These are phyloP conservation scores for Suhomyces atakaporum DNA, from an alignment of 1,139 yeast species.

Conservation along the genomic window DNA sequence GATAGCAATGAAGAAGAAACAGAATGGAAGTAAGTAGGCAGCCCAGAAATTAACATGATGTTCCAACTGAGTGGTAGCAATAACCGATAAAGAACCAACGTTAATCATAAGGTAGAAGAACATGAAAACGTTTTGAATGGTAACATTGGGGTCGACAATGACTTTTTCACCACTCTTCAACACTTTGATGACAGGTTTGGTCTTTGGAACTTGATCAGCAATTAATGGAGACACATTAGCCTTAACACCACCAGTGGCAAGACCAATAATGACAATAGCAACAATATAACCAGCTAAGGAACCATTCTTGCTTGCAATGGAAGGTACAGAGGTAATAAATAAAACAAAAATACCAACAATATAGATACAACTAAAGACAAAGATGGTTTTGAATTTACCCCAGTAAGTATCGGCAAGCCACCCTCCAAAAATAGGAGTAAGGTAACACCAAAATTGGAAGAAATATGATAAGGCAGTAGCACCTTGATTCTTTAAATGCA, in stretches of 20 bases:
- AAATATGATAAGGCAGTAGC: slow-evolving; percentile 26
- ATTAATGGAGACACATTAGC: slow-evolving; percentile 24
- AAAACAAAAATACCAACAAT: slow-evolving; percentile 62
- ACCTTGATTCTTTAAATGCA: slow-evolving; percentile 59
- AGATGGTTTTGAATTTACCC: slow-evolving; percentile 24
- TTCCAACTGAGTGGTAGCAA: slow-evolving; percentile 47
- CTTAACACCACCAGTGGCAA: slow-evolving; percentile 52
- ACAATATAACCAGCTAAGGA: slow-evolving; percentile 54
- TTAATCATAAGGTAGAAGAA: slow-evolving; percentile 47
- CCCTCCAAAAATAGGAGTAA: slow-evolving; percentile 26
- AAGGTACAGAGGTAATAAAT: slow-evolving; percentile 72
- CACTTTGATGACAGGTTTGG: slow-evolving; percentile 36
- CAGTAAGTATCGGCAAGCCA: slow-evolving; percentile 25
- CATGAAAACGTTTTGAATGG: slow-evolving; percentile 46
- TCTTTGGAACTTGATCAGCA: slow-evolving; percentile 30
- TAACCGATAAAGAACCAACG: slow-evolving; percentile 42
- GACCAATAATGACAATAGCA: slow-evolving; percentile 65
- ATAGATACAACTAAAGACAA: slow-evolving; percentile 59
- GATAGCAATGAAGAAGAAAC: slow-evolving; percentile 21
- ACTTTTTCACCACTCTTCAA: slow-evolving; percentile 42
- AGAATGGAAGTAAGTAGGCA: slow-evolving; percentile 31
- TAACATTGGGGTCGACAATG: slow-evolving; percentile 42
- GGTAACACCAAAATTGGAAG: slow-evolving; percentile 27
- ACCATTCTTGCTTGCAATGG: slow-evolving; percentile 51
- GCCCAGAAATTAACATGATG: slow-evolving; percentile 44